These are phyloP conservation scores for Stemphylium beticola DNA, from an alignment of 2,329 filamentous ascomycete species.

Conservation along the genomic window DNA sequence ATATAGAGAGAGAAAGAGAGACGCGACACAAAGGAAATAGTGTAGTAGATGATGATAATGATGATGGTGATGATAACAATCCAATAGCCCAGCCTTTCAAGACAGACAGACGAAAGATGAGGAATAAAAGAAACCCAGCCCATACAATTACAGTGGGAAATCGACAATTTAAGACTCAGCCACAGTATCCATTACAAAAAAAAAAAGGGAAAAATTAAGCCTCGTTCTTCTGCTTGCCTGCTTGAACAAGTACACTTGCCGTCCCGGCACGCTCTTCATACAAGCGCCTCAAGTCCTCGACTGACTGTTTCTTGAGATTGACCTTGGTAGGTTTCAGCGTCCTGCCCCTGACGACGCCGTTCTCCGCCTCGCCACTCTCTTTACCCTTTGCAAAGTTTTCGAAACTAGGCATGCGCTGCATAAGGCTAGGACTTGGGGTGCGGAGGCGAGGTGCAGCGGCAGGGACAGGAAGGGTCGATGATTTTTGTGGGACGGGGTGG, in stretches of 20 bases:
- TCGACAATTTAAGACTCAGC: not conserved
- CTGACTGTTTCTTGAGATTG: constrained; percentile 53
- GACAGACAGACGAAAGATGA: too few species aligned
- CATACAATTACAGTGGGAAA: not conserved
- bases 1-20: too few species aligned
- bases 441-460: constrained; percentile 33
- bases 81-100: too few species aligned
- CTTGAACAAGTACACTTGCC: constrained; percentile 39
- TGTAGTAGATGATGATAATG: too few species aligned
- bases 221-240: constrained; percentile 11
- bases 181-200: not conserved
- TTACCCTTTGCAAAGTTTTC: constrained; percentile 34
- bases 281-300: constrained; percentile 55
- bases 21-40: too few species aligned
- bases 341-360: constrained; percentile 15
- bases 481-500: constrained; percentile 38
- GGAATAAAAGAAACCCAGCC: too few species aligned
- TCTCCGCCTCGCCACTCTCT: constrained; percentile 10
- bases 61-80: too few species aligned
- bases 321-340: constrained; percentile 44
- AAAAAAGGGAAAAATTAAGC: not conserved
- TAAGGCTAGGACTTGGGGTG: constrained; percentile 50
- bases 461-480: constrained; percentile 40
- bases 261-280: constrained; percentile 57
- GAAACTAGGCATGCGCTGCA: constrained; percentile 56